These are phyloP conservation scores for Calonectria leucothoes DNA, from an alignment of 2,329 filamentous ascomycete genomes.

Conservation along the genomic window DNA sequence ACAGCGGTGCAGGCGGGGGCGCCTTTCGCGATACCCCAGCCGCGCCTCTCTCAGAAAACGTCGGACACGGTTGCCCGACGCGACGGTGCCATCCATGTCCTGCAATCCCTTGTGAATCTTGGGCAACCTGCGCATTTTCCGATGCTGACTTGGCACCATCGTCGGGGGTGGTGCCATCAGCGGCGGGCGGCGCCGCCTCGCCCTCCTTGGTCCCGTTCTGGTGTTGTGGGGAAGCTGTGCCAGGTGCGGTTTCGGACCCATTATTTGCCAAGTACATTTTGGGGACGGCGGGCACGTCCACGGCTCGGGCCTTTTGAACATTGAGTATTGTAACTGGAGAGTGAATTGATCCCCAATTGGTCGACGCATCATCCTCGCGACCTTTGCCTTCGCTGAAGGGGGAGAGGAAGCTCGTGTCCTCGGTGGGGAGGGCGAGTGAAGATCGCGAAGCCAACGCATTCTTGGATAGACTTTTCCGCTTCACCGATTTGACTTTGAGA, in stretches of 20 bases:
- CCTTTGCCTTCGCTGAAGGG: slow-evolving; percentile 49
- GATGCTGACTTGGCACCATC: slow-evolving; percentile 21
- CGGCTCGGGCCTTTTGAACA: slow-evolving; percentile 54
- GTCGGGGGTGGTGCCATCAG: slow-evolving; percentile 52
- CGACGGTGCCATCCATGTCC: slow-evolving; percentile 63
- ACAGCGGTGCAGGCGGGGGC: slow-evolving; percentile 67
- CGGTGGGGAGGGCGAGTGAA: slow-evolving; percentile 61
- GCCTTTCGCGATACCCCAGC: slow-evolving; percentile 60
- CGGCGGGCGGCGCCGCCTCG: slow-evolving; percentile 55
- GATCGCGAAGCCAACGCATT: slow-evolving; percentile 57
- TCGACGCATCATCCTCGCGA: slow-evolving; percentile 55
- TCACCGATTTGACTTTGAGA: slow-evolving; percentile 37
- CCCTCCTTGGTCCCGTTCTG: slow-evolving; percentile 46
- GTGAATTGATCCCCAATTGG: slow-evolving; percentile 63
- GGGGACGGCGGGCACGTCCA: slow-evolving; percentile 40
- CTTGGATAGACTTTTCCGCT: slow-evolving; percentile 25
- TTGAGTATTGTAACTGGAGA: slow-evolving; percentile 60
- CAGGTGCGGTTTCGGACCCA: slow-evolving; percentile 18
- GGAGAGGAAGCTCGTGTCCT: slow-evolving; percentile 45
- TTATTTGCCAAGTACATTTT: slow-evolving; percentile 15
- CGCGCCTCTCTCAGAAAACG: slow-evolving; percentile 66
- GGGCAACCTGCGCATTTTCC: slow-evolving; percentile 20
- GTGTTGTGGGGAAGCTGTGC: slow-evolving; percentile 27
- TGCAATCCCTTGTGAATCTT: slow-evolving; percentile 20
- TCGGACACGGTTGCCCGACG: slow-evolving; percentile 68